Conservation (phyloP, 176 grass and related monocot species). For the Eleusine coracana region DNA sequence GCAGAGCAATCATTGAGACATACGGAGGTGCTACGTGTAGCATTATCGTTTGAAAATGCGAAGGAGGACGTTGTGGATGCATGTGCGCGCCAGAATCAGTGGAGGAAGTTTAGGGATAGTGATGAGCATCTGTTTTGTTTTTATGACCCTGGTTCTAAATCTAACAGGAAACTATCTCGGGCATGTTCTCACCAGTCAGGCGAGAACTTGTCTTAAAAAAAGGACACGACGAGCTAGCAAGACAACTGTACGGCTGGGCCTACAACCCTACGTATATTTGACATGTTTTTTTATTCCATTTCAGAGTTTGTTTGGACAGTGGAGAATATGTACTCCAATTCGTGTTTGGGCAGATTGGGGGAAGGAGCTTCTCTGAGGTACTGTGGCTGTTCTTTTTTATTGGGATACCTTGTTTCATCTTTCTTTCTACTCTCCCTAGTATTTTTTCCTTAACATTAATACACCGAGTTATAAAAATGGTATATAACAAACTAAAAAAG, state of each 20-base stretch:
- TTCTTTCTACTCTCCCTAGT: too few relatives aligned
- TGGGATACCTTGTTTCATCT: too few relatives aligned
- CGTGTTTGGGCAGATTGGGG: too few relatives aligned
- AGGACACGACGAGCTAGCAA: neutral
- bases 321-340: too few relatives aligned
- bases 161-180: neutral
- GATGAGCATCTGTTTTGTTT: neutral
- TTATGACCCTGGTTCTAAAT: neutral
- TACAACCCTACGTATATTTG: too few relatives aligned
- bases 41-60: neutral
- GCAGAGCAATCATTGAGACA: neutral
- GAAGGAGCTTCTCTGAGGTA: too few relatives aligned
- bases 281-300: too few relatives aligned
- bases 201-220: neutral
- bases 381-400: too few relatives aligned
- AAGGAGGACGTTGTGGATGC: neutral
- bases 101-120: neutral
- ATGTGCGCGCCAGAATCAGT: neutral
- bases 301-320: too few relatives aligned
- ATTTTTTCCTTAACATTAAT: too few relatives aligned
- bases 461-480: too few relatives aligned
- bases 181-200: neutral
- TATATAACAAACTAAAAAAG: too few relatives aligned
- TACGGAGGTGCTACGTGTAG: neutral
- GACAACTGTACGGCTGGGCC: neutral